Evolutionary conservation across 2,329 filamentous ascomycete genomes (phyloP).

Genomic region (Aspergillus sojae): DNA sequence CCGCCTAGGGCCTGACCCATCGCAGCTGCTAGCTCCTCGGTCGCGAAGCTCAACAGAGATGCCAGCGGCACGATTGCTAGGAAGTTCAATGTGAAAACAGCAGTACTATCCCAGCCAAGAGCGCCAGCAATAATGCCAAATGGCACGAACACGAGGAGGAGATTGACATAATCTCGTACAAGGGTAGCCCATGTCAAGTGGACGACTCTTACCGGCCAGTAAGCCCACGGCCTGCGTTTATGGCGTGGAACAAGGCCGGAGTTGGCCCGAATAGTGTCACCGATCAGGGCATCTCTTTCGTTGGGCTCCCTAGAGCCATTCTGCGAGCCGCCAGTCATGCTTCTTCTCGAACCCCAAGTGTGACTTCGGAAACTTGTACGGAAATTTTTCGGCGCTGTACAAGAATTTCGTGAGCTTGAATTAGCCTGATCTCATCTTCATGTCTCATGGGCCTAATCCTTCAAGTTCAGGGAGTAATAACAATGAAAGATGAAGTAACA

Average conservation of each 20-base stretch:
- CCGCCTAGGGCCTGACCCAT: slow-evolving; percentile 65
- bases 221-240: slow-evolving; percentile 43
- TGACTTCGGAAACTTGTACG: slow-evolving; percentile 33
- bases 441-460: not conserved
- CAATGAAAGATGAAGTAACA: not conserved
- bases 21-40: slow-evolving; percentile 63
- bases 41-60: slow-evolving; percentile 65
- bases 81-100: slow-evolving; percentile 66
- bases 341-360: slow-evolving; percentile 31
- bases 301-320: slow-evolving; percentile 36
- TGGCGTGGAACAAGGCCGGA: slow-evolving; percentile 28
- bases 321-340: slow-evolving; percentile 31
- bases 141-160: slow-evolving; percentile 67
- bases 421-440: slow-evolving; percentile 12
- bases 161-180: slow-evolving; percentile 58
- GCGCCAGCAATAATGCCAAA: slow-evolving; percentile 64
- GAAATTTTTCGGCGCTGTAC: slow-evolving; percentile 31
- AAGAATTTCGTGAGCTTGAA: not conserved
- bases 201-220: slow-evolving; percentile 42
- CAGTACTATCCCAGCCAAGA: slow-evolving; percentile 59
- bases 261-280: slow-evolving; percentile 21
- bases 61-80: slow-evolving; percentile 66
- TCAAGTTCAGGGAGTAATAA: not conserved
- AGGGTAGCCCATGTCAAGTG: slow-evolving; percentile 49
- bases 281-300: slow-evolving; percentile 41